Conservation (phyloP, 371 early-diverging fungal genomes). For the Mucor lusitanicus region DNA sequence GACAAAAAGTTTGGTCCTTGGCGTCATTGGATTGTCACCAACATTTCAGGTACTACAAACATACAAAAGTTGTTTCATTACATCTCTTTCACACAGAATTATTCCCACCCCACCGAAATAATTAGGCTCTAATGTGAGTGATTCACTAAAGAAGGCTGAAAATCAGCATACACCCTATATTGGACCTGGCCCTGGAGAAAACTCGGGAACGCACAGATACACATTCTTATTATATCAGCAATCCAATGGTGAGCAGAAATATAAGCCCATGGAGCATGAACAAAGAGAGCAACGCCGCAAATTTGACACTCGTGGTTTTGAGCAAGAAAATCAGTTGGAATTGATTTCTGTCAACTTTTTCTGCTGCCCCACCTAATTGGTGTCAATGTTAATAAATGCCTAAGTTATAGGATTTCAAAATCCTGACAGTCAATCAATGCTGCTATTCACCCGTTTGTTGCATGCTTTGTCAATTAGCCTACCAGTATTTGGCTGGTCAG, state of each 20-base stretch:
- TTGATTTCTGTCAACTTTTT: constrained; percentile 63
- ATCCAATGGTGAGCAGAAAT: constrained; percentile 15
- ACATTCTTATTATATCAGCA: constrained; percentile 63
- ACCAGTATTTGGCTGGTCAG: too few species aligned
- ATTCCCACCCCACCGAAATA: background rate
- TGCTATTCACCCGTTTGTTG: too few species aligned
- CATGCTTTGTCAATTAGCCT: too few species aligned
- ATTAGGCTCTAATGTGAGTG: constrained; percentile 24
- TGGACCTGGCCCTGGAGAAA: constrained; percentile 59
- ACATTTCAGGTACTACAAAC: constrained; percentile 46
- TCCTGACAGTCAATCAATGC: too few species aligned
- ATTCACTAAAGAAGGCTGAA: constrained; percentile 14
- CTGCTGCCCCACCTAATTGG: constrained; percentile 29
- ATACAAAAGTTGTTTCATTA: background rate
- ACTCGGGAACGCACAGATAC: constrained; percentile 64
- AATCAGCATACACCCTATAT: constrained; percentile 50
- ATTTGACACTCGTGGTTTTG: constrained; percentile 54
- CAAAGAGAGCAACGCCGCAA: constrained; percentile 35
- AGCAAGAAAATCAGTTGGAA: constrained; percentile 44
- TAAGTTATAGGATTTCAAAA: too few species aligned
- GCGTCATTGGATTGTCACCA: constrained; percentile 68
- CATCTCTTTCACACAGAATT: background rate
- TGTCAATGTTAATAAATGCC: too few species aligned
- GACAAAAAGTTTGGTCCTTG: constrained; percentile 57
- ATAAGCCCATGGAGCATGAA: constrained; percentile 28